Evolutionary conservation across 306 rosid species (phyloP).

Genomic region (Fragaria nilgerrensis): DNA sequence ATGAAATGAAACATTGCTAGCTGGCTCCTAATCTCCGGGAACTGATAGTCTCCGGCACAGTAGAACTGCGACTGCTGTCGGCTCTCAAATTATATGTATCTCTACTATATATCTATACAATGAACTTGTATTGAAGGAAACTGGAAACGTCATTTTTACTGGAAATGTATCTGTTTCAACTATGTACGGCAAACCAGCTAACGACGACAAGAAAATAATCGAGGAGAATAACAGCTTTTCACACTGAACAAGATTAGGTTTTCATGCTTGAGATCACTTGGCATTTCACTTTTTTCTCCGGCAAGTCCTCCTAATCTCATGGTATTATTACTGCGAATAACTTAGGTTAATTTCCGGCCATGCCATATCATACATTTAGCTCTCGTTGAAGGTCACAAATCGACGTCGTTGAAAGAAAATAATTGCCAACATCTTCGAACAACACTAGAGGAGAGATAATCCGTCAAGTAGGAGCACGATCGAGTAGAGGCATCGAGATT

Average conservation of each 20-base stretch:
- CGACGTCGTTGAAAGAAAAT: too few species aligned
- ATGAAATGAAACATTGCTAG: too few species aligned
- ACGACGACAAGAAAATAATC: neutral
- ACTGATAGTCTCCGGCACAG: too few species aligned
- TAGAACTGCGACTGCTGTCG: neutral
- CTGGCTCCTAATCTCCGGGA: too few species aligned
- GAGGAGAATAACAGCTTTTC: neutral
- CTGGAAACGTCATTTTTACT: neutral
- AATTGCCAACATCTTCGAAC: neutral
- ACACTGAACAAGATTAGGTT: neutral
- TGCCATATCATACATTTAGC: too few species aligned
- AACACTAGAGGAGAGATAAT: neutral
- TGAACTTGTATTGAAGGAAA: neutral
- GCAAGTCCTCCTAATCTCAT: too few species aligned
- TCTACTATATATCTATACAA: neutral
- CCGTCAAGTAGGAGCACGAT: neutral
- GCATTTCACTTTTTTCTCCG: neutral
- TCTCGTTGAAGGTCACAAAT: too few species aligned
- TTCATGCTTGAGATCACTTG: neutral
- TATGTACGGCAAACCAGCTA: too few species aligned
- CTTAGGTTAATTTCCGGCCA: too few species aligned
- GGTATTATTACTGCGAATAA: too few species aligned
- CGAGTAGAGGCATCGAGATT: neutral
- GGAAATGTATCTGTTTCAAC: too few species aligned
- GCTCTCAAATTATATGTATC: neutral